Evolutionary conservation across 2,329 filamentous ascomycete genomes (phyloP), one percentile per base, ranked within the genome.

Genomic region (Nakataea oryzae): DNA sequence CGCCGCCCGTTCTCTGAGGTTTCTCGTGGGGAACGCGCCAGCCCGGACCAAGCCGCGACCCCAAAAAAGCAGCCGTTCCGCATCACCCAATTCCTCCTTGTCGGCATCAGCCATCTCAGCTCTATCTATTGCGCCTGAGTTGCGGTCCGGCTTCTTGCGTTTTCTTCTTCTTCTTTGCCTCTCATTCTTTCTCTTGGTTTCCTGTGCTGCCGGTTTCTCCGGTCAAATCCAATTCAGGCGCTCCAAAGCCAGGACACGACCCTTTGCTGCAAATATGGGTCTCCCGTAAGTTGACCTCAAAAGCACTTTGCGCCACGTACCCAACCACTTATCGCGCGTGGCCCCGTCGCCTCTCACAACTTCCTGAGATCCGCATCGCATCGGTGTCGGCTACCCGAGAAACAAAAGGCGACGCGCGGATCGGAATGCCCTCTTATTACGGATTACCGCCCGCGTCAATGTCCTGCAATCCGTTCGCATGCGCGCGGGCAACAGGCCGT

Each of bases 251-350:
- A n/a, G 21, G 21, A 13, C 21, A n/a, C 41, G 41, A 50, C 17
- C 41, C 17, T n/a, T 14, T 29, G 30, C 24, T 29, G 30, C 57
- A 41, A 63, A 57, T n/a, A 63, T 63, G 62, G 62, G 62, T 60
- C 62, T 63, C 57, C 62, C 62, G 62, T 63, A 59, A 62, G 62
- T 63, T 57, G 30, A 58, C 55, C 58, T 62, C 29, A 21, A 55
- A 54, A 47, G n/a, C 60, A 13, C 30, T 28, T 59, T 60, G 61
- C 61, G 61, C 57, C 61, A 57, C 61, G 58, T 50, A 50, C 24
- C 21, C 54, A 11, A 59, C 61, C 61, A 59, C 57, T 59, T 47
- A 50, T 55, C 29, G 50, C 57, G 61, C 57, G 17, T 34, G 32
- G 57, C 29, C 30, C 41, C 54, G 29, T 57, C 13, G 47, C 59